Conservation (phyloP, 257 asterid species). For the Paraleonurus japonicus region DNA sequence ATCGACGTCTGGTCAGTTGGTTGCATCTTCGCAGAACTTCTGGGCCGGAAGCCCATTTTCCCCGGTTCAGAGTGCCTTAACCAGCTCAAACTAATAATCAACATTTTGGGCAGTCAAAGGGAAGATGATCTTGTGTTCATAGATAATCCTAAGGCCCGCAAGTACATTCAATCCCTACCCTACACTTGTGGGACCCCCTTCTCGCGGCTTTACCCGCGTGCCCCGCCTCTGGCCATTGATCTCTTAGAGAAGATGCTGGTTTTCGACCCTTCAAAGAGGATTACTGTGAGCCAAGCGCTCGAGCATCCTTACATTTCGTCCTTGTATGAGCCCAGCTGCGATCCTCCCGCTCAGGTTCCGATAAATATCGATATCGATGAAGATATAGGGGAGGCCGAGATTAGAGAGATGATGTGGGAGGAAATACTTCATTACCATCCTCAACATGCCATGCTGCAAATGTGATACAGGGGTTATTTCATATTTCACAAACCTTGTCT, state of each 20-base stretch:
- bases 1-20: conserved; percentile 71
- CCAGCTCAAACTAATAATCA: conserved; percentile 57
- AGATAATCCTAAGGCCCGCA: conserved; percentile 58
- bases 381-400: conserved; percentile 49
- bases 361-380: conserved; percentile 53
- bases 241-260: conserved; percentile 59
- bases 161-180: conserved; percentile 49
- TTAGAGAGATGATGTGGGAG: conserved; percentile 57
- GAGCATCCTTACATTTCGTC: conserved; percentile 62
- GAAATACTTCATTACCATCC: conserved; percentile 67
- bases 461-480: no score
- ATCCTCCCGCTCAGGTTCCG: conserved; percentile 51
- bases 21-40: conserved; percentile 65
- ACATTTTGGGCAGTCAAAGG: conserved; percentile 56
- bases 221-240: conserved; percentile 57
- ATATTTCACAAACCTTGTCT: background rate
- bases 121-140: conserved; percentile 53
- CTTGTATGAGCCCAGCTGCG: conserved; percentile 43
- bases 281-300: conserved; percentile 56
- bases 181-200: conserved; percentile 44
- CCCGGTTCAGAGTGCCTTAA: conserved; percentile 65
- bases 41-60: conserved; percentile 61
- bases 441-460: conserved; percentile 33
- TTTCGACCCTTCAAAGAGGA: conserved; percentile 66
- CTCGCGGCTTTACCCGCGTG: conserved; percentile 45